A percentile compares a stretch with the other conserved stretches of the same genome.
Conservation (phyloP, 2,329 filamentous ascomycete genomes). For the Kalaharituber pfeilii region DNA sequence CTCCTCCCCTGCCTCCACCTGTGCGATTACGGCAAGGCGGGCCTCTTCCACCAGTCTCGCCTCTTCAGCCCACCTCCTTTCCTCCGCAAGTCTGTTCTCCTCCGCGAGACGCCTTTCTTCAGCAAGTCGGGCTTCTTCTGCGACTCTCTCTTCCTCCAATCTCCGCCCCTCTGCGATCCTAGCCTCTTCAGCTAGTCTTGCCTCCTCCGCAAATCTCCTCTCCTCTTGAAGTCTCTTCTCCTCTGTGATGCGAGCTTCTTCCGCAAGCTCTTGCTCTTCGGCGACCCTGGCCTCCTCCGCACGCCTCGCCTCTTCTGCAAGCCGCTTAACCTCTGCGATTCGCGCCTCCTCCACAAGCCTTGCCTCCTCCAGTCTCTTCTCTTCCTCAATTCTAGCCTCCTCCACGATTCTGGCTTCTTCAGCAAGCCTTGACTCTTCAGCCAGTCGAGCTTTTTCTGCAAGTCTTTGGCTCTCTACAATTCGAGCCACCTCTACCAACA, state of each 20-base stretch:
- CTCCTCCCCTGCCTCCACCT: slow-evolving; percentile 7
- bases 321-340: slow-evolving; percentile 4
- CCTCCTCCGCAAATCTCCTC: not conserved
- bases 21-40: slow-evolving; percentile 7
- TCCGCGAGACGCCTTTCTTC: not conserved
- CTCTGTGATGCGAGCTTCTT: not conserved
- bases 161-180: slow-evolving; percentile 2
- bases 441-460: slow-evolving; percentile 9
- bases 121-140: not conserved
- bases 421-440: slow-evolving; percentile 4
- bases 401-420: slow-evolving; percentile 7
- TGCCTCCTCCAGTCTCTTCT: slow-evolving; percentile 13
- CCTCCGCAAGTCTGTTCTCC: not conserved
- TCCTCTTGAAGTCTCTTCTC: not conserved
- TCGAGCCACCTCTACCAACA: slow-evolving; percentile 10
- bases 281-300: not conserved
- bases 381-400: slow-evolving; percentile 6
- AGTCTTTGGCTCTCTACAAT: slow-evolving; percentile 1
- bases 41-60: not conserved
- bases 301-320: slow-evolving; percentile 6
- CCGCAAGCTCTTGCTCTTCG: not conserved
- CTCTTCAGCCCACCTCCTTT: not conserved
- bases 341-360: slow-evolving; percentile 11
- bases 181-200: not conserved
- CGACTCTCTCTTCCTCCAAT: not conserved